Evolutionary conservation across 768 basidiomycete species (phyloP), one percentile per base, ranked within the genome.

Genomic region (Mycena rebaudengoi): DNA sequence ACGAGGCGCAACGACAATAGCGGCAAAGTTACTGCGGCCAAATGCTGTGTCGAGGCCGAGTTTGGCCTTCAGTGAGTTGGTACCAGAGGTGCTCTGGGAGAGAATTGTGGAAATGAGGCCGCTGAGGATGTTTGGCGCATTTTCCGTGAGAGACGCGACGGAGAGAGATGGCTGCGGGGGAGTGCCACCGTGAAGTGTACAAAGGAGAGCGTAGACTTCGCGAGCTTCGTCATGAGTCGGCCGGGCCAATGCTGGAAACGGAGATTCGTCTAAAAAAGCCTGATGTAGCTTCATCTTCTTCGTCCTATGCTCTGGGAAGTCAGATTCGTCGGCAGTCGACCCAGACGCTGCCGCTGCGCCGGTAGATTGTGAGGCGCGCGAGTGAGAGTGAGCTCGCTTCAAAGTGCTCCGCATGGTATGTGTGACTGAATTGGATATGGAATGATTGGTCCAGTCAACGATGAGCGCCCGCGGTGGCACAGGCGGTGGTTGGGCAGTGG

Each of bases 41-140:
- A 88, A 88, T 2, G 68, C 70, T 5, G 63, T 68, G 65, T 88
- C 87, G 21, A 88, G 73, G 28, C 73, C 74, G 14, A 71, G 64
- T 70, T 88, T 87, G 23, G 87, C 86, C 14, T 81, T 75, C 4
- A 85, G 75, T 7, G 81, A 83, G 68, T 88, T 88, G 29, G 70
- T 71, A 11, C 74, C 73, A 20, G 86, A 83, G 1, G 87, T 88
- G 63, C 86, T 87, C 69, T 88, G 87, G 30, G 86, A 87, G 30
- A 89, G 82, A 58, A 89, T 79, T 1, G 86, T 86, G 25, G 80
- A 83, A 35, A 89, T 84, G 62, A 88, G 81, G 12, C 85, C 75
- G 62, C 87, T 87, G 57, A 88, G 78, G 62, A 88, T 85, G 66
- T 88, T 84, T 3, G 82, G 80, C 2, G 81, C 80, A 37, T 26